Evolutionary conservation across 768 basidiomycete genomes (phyloP).

Genomic region (Rhodotorula taiwanensis): DNA sequence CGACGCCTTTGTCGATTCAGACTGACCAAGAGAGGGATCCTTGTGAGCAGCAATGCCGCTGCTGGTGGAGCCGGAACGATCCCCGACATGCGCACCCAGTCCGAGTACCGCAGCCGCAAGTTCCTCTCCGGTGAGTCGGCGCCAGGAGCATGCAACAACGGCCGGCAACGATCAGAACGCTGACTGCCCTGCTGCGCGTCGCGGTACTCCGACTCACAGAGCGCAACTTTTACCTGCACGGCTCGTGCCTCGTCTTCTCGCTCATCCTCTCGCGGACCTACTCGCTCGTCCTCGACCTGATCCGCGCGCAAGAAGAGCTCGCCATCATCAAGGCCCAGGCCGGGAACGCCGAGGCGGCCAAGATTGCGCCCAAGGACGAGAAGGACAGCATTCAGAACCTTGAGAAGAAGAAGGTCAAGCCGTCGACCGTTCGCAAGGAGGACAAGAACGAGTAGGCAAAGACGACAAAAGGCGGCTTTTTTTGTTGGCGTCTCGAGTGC

Average conservation of each 20-base stretch:
- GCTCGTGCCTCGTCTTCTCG: constrained; percentile 90
- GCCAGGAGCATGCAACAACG: constrained; percentile 33
- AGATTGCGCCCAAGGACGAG: constrained; percentile 69
- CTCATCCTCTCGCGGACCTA: constrained; percentile 89
- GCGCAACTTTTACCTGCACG: constrained; percentile 75
- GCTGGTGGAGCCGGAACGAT: constrained; percentile 29
- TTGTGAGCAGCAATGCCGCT: constrained; percentile 29
- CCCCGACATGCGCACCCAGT: constrained; percentile 68
- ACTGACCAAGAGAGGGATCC: no score
- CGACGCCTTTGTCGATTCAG: no score
- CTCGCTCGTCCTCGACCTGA: constrained; percentile 82
- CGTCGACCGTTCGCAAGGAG: constrained; percentile 58
- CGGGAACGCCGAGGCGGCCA: constrained; percentile 54
- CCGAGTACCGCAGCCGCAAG: constrained; percentile 81
- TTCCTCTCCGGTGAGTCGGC: constrained; percentile 65
- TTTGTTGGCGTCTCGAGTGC: no score
- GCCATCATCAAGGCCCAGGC: constrained; percentile 60
- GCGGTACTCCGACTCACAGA: constrained; percentile 58
- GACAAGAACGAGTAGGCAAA: constrained; percentile 50
- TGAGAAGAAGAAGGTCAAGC: constrained; percentile 61
- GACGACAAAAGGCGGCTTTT: no score
- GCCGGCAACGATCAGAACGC: no score
- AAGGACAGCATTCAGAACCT: constrained; percentile 66
- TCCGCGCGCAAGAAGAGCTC: constrained; percentile 81
- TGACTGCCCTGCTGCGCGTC: no score